Conservation (phyloP, 2,329 filamentous ascomycete genomes). For the Xylariaceae sp. region DNA sequence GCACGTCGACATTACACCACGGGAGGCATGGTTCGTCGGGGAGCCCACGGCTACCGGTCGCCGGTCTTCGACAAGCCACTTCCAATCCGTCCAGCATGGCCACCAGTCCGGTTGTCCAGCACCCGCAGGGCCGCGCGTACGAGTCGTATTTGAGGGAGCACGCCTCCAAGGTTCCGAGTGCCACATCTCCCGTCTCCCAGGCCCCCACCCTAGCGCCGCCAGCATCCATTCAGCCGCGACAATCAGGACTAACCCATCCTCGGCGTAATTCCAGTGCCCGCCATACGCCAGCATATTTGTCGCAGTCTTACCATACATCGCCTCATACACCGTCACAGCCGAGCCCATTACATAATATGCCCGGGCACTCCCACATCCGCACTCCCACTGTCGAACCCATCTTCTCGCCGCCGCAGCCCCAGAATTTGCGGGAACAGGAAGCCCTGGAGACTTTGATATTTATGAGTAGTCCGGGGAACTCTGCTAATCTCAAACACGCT, state of each 20-base stretch:
- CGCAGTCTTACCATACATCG: slow-evolving; percentile 44
- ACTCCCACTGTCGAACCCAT: slow-evolving; percentile 46
- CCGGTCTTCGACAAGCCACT: slow-evolving; percentile 33
- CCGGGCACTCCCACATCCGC: slow-evolving; percentile 32
- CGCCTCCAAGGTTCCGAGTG: slow-evolving; percentile 33
- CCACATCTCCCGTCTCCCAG: slow-evolving; percentile 35
- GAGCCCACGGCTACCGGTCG: slow-evolving; percentile 46
- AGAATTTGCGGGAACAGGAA: slow-evolving; percentile 69
- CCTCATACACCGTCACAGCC: slow-evolving; percentile 38
- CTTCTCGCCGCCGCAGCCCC: slow-evolving; percentile 65
- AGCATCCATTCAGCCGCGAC: slow-evolving; percentile 49
- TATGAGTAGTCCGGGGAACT: slow-evolving; percentile 74
- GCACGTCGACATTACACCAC: slow-evolving; percentile 48
- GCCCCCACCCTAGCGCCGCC: slow-evolving; percentile 46
- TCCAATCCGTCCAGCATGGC: slow-evolving; percentile 27
- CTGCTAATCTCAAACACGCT: slow-evolving; percentile 53
- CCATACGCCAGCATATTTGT: slow-evolving; percentile 47
- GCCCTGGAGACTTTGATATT: slow-evolving; percentile 75
- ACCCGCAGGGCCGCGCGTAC: slow-evolving; percentile 34
- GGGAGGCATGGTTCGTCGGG: slow-evolving; percentile 46
- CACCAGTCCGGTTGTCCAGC: slow-evolving; percentile 28
- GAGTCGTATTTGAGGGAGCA: slow-evolving; percentile 43
- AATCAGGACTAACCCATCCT: slow-evolving; percentile 36
- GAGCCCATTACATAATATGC: slow-evolving; percentile 38
- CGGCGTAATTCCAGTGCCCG: slow-evolving; percentile 48